Base-by-base conservation (phyloP, 306 rosid genomes). In the Glycine latifolia region DNA sequence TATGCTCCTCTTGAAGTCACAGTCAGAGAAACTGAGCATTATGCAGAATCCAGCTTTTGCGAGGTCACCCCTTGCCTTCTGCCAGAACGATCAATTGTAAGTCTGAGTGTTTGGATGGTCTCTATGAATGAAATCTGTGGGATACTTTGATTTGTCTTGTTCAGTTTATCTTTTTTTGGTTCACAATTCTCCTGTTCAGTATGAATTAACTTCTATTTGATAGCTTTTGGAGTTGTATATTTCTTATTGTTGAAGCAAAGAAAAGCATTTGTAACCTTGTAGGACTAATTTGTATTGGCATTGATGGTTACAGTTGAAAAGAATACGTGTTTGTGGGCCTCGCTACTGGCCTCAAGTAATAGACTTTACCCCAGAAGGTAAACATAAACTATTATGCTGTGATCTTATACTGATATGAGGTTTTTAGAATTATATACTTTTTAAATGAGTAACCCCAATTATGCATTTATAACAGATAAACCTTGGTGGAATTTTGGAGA, bases 11-110 rank as follows among this genome's bases (percentile, higher is more conserved):
- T 95, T 79, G 95, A 93, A 81, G 90, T 93, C 79, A 92, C 97
- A 44, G 73, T 89, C 72, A 88, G 77, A 84, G 99, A 95, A 88
- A 93, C 97, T 79, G 97, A 91, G 62, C 91, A 91, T 89, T 91
- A 90, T 91, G 94, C 97, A 47, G 97, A 95, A 80, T 93, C 97
- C 75, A 91, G 94, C 85, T 95, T 91, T 82, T 91, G 94, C 81
- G 99, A 91, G 87, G 94, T 93, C 84, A 89, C 99, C 46, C 99
- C 99, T 73, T 95, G 99, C 87, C 95, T 95, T 86, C 93, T 95
- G 50, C 99, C 99, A 65, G 95, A 95, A 73, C 94, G 97, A 83
- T 88, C 89, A 67, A 88, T 78, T 90, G 97, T 95, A 95, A 89
- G 97, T 86, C 78, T 73, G 35, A 61, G 48, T 72, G 56, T 48